Base-by-base conservation (phyloP, 2,329 filamentous ascomycete genomes). In the Diaporthe longicolla region DNA sequence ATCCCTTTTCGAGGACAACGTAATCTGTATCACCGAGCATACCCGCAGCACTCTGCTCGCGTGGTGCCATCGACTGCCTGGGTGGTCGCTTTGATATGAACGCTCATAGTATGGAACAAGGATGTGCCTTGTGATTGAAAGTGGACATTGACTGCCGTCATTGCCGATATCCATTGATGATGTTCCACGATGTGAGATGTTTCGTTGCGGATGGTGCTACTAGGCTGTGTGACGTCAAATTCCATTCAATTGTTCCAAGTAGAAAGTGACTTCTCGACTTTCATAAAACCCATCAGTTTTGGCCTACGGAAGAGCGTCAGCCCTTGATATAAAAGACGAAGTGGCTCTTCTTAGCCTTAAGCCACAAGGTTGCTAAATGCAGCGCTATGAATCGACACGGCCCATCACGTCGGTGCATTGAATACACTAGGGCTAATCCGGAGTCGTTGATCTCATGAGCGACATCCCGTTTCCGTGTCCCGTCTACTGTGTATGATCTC, bases 391-490 rank as follows among this genome's bases (percentile, higher is more conserved):
- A 17, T 26, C 58, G 29, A 32, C 37, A 17, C 43, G 37, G 17
- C 24, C 58, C 24, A 26, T 29, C 37, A 26, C 5, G 37, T 19
- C 17, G 24, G 17, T 45, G 24, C 37, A 35, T 63, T 29, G 15
- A 63, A 45, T 29, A 17, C 37, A 45, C 37, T 63, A 63, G 24
- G 58, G 37, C 58, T 17, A 45, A 63, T 63, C 37, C 37, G 58
- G 37, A 63, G 58, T 63, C n/a, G 58, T 45, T 63, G 58, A 63
- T 63, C 37, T 63, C 37, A 63, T 63, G 37, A 37, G 40, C 58
- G 1, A 19, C 58, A 29, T 43, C 9, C 58, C 37, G 15, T 43
- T 61, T 61, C 58, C n/a, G 15, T 61, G n/a, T n/a, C 43, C n/a
- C 24, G 37, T 21, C n/a, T 26, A 43, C 58, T 43, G 37, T n/a